Evolutionary conservation across 345 rosid species (phyloP), one percentile per base, ranked within the genome.

Genomic region (Ailanthus altissimus): DNA sequence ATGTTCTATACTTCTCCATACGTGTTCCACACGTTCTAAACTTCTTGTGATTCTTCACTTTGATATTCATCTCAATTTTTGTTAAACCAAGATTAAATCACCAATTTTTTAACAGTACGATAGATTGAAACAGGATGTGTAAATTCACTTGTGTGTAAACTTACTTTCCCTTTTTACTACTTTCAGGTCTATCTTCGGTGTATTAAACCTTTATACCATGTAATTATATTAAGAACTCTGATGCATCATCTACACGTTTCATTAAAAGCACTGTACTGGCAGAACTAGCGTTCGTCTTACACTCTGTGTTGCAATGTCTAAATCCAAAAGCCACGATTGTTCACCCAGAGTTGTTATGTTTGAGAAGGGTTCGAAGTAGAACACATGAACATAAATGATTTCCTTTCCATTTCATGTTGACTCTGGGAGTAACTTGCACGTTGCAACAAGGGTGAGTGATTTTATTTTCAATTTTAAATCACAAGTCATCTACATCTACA

Each of bases 401-500:
- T 15, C 2, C 2, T 47, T 47, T 62, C 4, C 56, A 26, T 51
- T 21, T 46, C 43, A 46, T 23, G 23, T 12, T 56, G 46, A 58
- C 59, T 16, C 60, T 18, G 56, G 6, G 10, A 53, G 23, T 15
- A n/a, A 64, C 20, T 40, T 72, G 25, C 9, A 64, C 28, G 50
- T 79, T 20, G 75, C 61, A 75, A 73, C 73, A 36, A 15, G 80
- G 28, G 65, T 62, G 80, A 77, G 75, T 76, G 63, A 67, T 77
- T 78, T 86, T 83, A 81, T 74, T 80, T 26, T 40, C 78, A 80
- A 62, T 67, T 66, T 77, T 38, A 54, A 45, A 40, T 69, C 69
- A 76, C 83, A 71, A 64, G 77, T 25, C 77, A 56, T 75, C 85
- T 79, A 75, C 73, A 66, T 26, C 83, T 62, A 75, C 76, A 70